phyloP scores from a whole-genome alignment of 2,329 filamentous ascomycete species.

The Pyricularia grisea region DNA sequence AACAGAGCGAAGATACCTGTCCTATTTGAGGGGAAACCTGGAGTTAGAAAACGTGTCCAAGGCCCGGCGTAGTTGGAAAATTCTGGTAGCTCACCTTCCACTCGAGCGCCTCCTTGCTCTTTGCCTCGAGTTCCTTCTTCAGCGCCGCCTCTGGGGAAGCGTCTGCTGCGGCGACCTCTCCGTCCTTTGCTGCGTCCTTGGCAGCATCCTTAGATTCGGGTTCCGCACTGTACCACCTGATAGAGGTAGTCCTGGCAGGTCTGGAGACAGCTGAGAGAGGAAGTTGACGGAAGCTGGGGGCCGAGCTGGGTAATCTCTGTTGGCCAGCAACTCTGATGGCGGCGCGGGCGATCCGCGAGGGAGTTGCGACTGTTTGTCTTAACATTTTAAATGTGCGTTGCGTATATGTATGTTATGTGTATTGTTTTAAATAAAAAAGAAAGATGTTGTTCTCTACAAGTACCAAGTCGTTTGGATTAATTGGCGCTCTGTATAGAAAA shows the following conservation, averaged over 20 bases:
- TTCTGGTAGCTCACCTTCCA: slow-evolving; percentile 59
- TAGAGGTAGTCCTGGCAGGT: slow-evolving; percentile 9
- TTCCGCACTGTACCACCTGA: slow-evolving; percentile 40
- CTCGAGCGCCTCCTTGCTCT: slow-evolving; percentile 51
- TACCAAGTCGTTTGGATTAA: neutral
- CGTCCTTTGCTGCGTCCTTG: slow-evolving; percentile 15
- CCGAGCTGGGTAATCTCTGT: slow-evolving; percentile 20
- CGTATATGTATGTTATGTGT: neutral
- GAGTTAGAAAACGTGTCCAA: neutral
- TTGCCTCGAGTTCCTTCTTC: slow-evolving; percentile 42
- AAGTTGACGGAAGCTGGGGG: slow-evolving; percentile 15
- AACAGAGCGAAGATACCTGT: slow-evolving; percentile 87
- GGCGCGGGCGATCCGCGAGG: slow-evolving; percentile 34
- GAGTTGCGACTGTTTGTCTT: slow-evolving; percentile 32
- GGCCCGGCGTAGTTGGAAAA: neutral
- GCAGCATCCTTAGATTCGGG: slow-evolving; percentile 22
- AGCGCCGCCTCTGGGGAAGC: slow-evolving; percentile 26
- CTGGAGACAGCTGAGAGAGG: slow-evolving; percentile 20
- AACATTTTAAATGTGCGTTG: slow-evolving; percentile 26
- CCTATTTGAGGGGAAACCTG: slow-evolving; percentile 39
- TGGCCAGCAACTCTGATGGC: slow-evolving; percentile 24
- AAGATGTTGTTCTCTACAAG: neutral
- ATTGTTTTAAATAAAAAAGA: neutral
- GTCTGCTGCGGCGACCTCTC: slow-evolving; percentile 21
- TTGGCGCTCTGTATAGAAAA: neutral